Conservation (phyloP, 1,139 yeast species). For the Suhomyces bribrorum region DNA sequence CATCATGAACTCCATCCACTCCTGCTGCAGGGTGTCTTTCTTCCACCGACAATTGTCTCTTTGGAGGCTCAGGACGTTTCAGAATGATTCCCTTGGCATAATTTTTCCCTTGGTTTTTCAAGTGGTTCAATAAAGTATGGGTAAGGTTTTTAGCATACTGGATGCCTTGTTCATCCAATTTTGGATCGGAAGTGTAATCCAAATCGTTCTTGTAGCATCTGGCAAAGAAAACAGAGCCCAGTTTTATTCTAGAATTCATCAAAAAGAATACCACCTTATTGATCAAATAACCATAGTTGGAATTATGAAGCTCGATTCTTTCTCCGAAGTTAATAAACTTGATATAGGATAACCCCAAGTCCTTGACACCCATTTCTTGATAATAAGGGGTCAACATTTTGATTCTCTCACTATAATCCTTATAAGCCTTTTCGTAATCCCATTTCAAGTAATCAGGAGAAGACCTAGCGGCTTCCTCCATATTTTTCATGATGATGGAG, state of each 20-base stretch:
- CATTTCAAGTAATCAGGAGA: slow-evolving; percentile 87
- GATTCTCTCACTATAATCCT: slow-evolving; percentile 59
- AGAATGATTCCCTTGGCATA: slow-evolving; percentile 22
- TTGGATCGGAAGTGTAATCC: slow-evolving; percentile 62
- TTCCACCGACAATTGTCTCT: slow-evolving; percentile 22
- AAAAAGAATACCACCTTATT: slow-evolving; percentile 87
- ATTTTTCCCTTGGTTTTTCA: slow-evolving; percentile 34
- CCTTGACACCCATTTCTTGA: slow-evolving; percentile 51
- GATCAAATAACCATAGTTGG: slow-evolving; percentile 83
- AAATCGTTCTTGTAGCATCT: slow-evolving; percentile 68
- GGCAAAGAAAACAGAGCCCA: slow-evolving; percentile 87
- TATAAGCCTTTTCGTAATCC: slow-evolving; percentile 62
- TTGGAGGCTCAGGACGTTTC: slow-evolving; percentile 18
- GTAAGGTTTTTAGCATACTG: slow-evolving; percentile 51
- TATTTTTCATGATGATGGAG: slow-evolving; percentile 68
- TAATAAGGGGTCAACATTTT: slow-evolving; percentile 52
- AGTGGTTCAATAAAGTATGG: slow-evolving; percentile 36
- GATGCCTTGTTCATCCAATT: slow-evolving; percentile 60
- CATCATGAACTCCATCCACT: slow-evolving; percentile 49
- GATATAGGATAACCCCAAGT: slow-evolving; percentile 65
- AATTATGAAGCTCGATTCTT: slow-evolving; percentile 73
- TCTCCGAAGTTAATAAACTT: slow-evolving; percentile 92
- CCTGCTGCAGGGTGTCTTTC: slow-evolving; percentile 49
- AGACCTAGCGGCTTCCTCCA: slow-evolving; percentile 75
- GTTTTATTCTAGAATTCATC: slow-evolving; percentile 82